Base-by-base conservation (phyloP, 2,329 filamentous ascomycete genomes). In the Blastomyces gilchristii region DNA sequence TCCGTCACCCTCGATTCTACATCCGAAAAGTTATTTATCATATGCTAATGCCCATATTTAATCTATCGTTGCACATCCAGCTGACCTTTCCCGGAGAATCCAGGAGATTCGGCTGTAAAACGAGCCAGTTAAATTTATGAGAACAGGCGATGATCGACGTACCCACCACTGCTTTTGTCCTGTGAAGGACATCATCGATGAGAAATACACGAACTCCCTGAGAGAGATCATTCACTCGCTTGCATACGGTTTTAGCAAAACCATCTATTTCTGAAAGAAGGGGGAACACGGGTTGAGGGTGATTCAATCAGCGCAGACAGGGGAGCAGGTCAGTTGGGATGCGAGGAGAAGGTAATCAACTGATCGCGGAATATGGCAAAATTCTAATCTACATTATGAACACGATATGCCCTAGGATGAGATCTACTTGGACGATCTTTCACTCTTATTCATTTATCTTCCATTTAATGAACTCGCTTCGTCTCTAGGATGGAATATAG, bases 61-160 rank as follows among this genome's bases (percentile, higher is more conserved):
- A 57, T 34, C n/a, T 22, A 25, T 16, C 18, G 25, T 25, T n/a
- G 16, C 18, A 34, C 39, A 47, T 56, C 28, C 54, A 63, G 63
- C 52, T 56, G 63, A 63, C 41, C 58, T 65, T 18, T 45, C 61
- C 6, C 60, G 58, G 39, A 53, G 41, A n/a, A 59, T 49, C 8
- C 63, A 60, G n/a, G 63, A 61, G 47, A 63, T 63, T 34, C 61
- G 47, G 53, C 60, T 65, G 49, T 65, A 58, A 63, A 61, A 58
- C 9, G 12, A 58, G n/a, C 37, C 5, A 56, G 31, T 12, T 8
- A 56, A 37, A 16, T n/a, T 9, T 16, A 9, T 39, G 16, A 37
- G 25, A 34, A 34, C 25, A 9, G 16, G 28, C 28, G 31, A 50
- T 50, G 52, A n/a, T 8, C 9, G 14, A 37, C 52, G n/a, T 37